phyloP scores from a whole-genome alignment of 2,329 filamentous ascomycete genomes.

The Botryotinia globosa region DNA sequence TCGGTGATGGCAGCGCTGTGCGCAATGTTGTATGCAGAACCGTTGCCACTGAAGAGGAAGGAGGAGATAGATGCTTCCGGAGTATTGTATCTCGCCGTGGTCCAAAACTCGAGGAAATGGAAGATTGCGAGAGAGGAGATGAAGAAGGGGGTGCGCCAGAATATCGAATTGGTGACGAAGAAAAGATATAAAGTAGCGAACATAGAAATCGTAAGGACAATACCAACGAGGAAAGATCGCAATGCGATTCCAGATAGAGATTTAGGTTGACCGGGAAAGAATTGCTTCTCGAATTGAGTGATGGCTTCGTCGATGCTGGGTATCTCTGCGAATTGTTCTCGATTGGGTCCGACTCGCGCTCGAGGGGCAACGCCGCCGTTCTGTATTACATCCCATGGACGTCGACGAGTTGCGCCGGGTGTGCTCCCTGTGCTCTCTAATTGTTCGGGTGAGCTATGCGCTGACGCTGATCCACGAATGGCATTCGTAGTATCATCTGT shows the following conservation, averaged over 20 bases:
- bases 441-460: background rate
- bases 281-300: conserved; percentile 33
- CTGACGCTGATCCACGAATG: background rate
- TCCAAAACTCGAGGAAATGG: conserved; percentile 96
- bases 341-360: conserved; percentile 1
- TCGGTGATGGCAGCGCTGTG: conserved; percentile 74
- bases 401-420: conserved; percentile 13
- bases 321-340: conserved; percentile 12
- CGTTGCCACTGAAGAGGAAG: conserved; percentile 84
- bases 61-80: conserved; percentile 66
- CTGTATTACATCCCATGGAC: conserved; percentile 18
- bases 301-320: conserved; percentile 30
- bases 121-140: conserved; percentile 69
- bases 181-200: conserved; percentile 33
- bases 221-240: conserved; percentile 39
- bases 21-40: conserved; percentile 78
- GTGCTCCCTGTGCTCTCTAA: background rate
- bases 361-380: conserved; percentile 23
- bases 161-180: conserved; percentile 22
- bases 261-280: conserved; percentile 31
- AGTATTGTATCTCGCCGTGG: conserved; percentile 81
- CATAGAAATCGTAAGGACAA: conserved; percentile 28
- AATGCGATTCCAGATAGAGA: conserved; percentile 42
- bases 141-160: conserved; percentile 67
- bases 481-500: background rate